Percentiles rank a stretch among this genome's conserved stretches.
phyloP scores from a whole-genome alignment of 2,329 filamentous ascomycete species.

The Delphinella strobiligena region DNA sequence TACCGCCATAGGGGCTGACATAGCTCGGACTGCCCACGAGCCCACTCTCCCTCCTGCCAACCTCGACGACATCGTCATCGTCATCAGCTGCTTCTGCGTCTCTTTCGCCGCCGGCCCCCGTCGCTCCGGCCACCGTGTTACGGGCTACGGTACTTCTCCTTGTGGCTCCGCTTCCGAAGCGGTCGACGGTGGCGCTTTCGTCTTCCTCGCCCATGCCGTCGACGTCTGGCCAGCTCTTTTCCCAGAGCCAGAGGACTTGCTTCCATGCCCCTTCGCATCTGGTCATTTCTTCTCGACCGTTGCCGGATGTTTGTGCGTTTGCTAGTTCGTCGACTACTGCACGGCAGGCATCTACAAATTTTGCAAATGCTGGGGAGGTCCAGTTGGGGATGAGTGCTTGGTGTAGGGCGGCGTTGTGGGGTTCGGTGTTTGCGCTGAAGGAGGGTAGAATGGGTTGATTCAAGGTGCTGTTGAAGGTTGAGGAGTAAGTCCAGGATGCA shows the following conservation, averaged over 20 bases:
- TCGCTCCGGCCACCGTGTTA: neutral
- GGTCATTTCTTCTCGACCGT: constrained; percentile 35
- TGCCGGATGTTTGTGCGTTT: constrained; percentile 33
- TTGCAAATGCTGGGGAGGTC: constrained; percentile 37
- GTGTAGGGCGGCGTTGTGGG: constrained; percentile 35
- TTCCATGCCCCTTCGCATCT: constrained; percentile 36
- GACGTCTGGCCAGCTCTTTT: constrained; percentile 38
- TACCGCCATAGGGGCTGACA: constrained; percentile 13
- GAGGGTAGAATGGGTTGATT: constrained; percentile 17
- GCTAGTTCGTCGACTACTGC: constrained; percentile 38
- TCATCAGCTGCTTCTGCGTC: constrained; percentile 1
- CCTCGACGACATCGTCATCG: constrained; percentile 4
- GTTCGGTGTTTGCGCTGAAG: constrained; percentile 20
- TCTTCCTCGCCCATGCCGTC: constrained; percentile 37
- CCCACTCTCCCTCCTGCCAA: constrained; percentile 4
- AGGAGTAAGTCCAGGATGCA: constrained; percentile 36
- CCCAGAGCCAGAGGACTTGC: constrained; percentile 36
- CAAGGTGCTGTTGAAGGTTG: constrained; percentile 26
- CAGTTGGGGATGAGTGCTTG: constrained; percentile 40
- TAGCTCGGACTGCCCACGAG: constrained; percentile 4
- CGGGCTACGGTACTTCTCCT: neutral
- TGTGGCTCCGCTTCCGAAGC: constrained; percentile 5
- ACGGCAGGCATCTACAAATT: constrained; percentile 37
- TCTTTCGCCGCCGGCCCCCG: neutral
- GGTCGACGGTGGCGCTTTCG: constrained; percentile 16